These are phyloP conservation scores for Kalanchoe fedtschenkoi DNA, from an alignment of 164 flowering plant species.

Conservation along the genomic window DNA sequence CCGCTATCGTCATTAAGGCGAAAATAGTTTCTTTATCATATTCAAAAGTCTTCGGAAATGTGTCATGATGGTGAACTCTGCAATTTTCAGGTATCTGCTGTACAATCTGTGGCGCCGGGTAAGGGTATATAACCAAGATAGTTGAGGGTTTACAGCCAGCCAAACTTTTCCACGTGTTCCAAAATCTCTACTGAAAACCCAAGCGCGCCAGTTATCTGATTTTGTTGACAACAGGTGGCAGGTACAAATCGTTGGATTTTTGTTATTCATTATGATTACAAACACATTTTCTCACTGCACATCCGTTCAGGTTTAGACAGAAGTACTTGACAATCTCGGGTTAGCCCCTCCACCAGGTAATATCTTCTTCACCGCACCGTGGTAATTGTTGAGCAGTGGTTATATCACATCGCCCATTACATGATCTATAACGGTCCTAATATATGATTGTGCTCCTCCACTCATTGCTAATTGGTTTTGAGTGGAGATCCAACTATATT, in stretches of 20 bases:
- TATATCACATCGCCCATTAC: too few species aligned
- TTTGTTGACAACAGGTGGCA: conserved; percentile 80
- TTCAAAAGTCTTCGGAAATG: background rate
- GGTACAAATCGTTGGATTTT: conserved; percentile 35
- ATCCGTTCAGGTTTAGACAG: conserved; percentile 66
- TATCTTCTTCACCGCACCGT: background rate
- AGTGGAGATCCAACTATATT: too few species aligned
- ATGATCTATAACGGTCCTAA: too few species aligned
- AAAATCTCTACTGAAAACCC: conserved; percentile 46
- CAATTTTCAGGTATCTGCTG: conserved; percentile 40
- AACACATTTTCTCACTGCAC: too few species aligned
- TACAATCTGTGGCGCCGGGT: conserved; percentile 45
- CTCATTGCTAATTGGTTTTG: too few species aligned
- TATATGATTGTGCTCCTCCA: too few species aligned
- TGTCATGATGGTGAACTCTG: background rate
- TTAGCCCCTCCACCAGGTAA: conserved; percentile 59
- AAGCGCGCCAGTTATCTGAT: conserved; percentile 75
- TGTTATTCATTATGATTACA: background rate
- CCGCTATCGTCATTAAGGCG: background rate
- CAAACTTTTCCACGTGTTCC: conserved; percentile 46
- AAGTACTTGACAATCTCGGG: conserved; percentile 53
- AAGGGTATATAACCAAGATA: conserved; percentile 52
- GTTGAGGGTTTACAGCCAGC: conserved; percentile 49
- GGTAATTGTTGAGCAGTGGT: too few species aligned
- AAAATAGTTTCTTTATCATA: background rate